Evolutionary conservation across 306 rosid species (phyloP), one percentile per base, ranked within the genome.

Genomic region (Spatholobus suberectus): DNA sequence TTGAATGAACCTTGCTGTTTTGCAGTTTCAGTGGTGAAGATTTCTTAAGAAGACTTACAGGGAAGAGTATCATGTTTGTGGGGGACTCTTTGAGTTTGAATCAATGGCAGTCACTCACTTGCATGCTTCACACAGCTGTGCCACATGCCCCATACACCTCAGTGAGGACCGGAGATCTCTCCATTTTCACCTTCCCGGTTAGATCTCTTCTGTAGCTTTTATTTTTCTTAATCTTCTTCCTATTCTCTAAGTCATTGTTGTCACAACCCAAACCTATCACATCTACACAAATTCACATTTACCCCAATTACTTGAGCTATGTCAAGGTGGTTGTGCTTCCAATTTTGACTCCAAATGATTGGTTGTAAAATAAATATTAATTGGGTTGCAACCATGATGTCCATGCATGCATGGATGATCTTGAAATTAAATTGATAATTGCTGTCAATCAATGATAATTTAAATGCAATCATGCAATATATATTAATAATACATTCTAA

Each of bases 21-120:
- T 78, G 12, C 57, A 90, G 96, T 71, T 90, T 90, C 82, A 11
- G 82, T 15, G 90, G 90, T 63, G 63, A 70, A 82, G 88, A 87
- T 63, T 86, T 92, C 47, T 86, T 92, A 67, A 38, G 4, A 4
- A 81, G 85, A 81, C 52, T 74, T 4, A 79, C 78, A 62, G 93
- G 91, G 63, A 89, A 85, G 77, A 88, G 75, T 8, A 10, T 91
- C 5, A 34, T 91, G 75, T 89, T 91, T 83, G 93, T 91, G 71
- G 95, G 92, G 24, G 95, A 89, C 67, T 91, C 92, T 0, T 58
- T 91, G 91, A 89, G 93, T 69, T 83, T 89, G 78, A 91, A 91
- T 57, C 95, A 91, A 73, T 89, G 95, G 95, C 93, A 86, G 65
- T 89, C 93, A 85, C 93, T 92, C 68, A 79, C 88, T 51, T 89